phyloP scores from a whole-genome alignment of 1,284 basidiomycete genomes.

The Ustilago curta region DNA sequence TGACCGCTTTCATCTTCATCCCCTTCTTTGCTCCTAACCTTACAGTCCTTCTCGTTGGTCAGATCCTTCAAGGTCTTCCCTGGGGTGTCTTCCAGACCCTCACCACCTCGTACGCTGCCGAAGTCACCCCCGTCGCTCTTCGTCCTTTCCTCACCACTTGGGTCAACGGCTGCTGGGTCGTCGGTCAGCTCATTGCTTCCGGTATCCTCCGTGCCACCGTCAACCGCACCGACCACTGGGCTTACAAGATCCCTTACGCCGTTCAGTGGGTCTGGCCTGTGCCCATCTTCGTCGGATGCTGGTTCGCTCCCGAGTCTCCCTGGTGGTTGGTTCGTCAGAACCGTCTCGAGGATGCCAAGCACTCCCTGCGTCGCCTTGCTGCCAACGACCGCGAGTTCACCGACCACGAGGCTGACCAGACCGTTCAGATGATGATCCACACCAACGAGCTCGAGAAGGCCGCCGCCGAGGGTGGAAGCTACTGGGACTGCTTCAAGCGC shows the following conservation, averaged over 20 bases:
- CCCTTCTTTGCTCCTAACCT: constrained; percentile 71
- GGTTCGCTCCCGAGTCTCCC: constrained; percentile 69
- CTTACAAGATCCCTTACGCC: constrained; percentile 70
- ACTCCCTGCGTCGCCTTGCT: constrained; percentile 70
- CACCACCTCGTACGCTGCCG: constrained; percentile 72
- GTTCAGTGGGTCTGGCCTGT: constrained; percentile 71
- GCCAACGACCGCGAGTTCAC: constrained; percentile 56
- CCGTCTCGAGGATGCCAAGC: constrained; percentile 71
- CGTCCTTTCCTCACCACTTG: constrained; percentile 72
- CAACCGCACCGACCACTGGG: constrained; percentile 64
- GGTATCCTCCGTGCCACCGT: constrained; percentile 70
- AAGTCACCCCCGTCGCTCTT: constrained; percentile 72
- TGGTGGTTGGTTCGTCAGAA: constrained; percentile 73
- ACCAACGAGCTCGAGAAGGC: constrained; percentile 71
- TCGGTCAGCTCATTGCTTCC: constrained; percentile 70
- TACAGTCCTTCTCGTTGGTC: constrained; percentile 68
- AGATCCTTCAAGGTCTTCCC: constrained; percentile 70
- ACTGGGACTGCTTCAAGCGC: constrained; percentile 72
- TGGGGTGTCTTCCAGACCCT: constrained; percentile 72
- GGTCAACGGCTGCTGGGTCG: constrained; percentile 72
- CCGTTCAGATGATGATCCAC: constrained; percentile 71
- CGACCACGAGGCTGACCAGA: constrained; percentile 70
- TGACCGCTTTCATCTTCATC: constrained; percentile 69
- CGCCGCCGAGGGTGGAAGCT: constrained; percentile 67
- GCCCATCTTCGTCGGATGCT: constrained; percentile 64